Evolutionary conservation across 2,329 filamentous ascomycete species (phyloP), one percentile per base, ranked within the genome.

Genomic region (Penicillium sp.): DNA sequence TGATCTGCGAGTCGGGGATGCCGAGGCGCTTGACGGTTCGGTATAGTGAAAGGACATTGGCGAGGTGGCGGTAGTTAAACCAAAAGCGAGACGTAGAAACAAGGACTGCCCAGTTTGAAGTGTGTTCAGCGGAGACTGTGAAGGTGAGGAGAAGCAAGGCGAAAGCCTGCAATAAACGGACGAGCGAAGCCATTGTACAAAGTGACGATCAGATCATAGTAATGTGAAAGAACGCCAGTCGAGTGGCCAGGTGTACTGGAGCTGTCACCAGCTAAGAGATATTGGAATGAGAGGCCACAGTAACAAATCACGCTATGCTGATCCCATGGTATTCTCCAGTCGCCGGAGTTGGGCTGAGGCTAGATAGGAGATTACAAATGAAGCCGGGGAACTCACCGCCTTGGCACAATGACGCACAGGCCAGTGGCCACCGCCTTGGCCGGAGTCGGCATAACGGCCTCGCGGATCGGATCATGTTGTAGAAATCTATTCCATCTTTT

Each of bases 11-110:
- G 76, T 99, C 94, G 34, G 94, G 94, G 56, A 99, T 99, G 45
- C 94, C 94, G 36, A 99, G 86, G 11, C 94, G 90, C 79, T 99
- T 99, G 60, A 99, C 94, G 54, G 94, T 99, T 55, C 94, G 91
- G 78, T 99, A 99, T 60, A 99, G 87, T 56, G 93, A 97, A 57
- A 99, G 86, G 16, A 96, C 94, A 78, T 99, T 99, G 74, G 94
- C 92, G 49, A 99, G 88, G 75, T 99, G 94, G 54, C 94, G 90
- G 77, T 99, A 99, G 79, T 99, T 99, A 86, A 99, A 99, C 94
- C 94, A 99, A 82, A 99, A 99, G 50, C 94, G 90, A 49, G 94
- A 99, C 5, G 94, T 99, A 62, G 90, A 94, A 55, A 99, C 94
- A n/a, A 99, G 87, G 58, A 99, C 94, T 9, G 94, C 94, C 94